A percentile compares a stretch with the other conserved stretches of the same genome.
These are phyloP conservation scores for Amyloporia xantha DNA, from an alignment of 768 basidiomycete species.

Conservation along the genomic window DNA sequence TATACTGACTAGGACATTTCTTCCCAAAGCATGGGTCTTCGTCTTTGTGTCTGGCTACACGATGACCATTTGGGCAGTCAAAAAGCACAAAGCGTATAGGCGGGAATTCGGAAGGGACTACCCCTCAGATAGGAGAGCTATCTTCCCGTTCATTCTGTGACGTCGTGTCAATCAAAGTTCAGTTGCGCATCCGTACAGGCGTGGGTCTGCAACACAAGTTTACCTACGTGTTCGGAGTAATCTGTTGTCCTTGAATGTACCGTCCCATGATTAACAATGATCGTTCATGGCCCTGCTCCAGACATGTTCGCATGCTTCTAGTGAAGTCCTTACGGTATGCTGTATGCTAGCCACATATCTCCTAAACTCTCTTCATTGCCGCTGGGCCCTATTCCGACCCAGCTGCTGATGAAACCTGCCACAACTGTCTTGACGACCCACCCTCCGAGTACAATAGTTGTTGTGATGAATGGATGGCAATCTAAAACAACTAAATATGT, in stretches of 20 bases:
- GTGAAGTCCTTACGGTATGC: constrained; percentile 47
- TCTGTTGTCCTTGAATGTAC: not conserved
- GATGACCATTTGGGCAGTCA: constrained; percentile 84
- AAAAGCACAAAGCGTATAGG: constrained; percentile 87
- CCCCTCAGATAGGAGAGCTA: constrained; percentile 64
- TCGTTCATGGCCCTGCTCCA: no score
- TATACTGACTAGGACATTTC: not conserved
- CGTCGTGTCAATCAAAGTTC: not conserved
- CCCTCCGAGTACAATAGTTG: constrained; percentile 64
- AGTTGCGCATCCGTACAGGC: not conserved
- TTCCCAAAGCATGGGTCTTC: constrained; percentile 53
- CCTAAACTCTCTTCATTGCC: constrained; percentile 41
- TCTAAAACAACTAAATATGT: constrained; percentile 66
- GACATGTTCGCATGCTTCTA: no score
- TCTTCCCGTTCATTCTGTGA: constrained; percentile 69
- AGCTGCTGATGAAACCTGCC: constrained; percentile 53
- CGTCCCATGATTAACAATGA: no score
- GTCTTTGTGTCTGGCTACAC: constrained; percentile 49
- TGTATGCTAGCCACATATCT: constrained; percentile 78
- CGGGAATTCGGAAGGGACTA: constrained; percentile 91
- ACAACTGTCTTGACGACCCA: constrained; percentile 67
- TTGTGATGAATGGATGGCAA: constrained; percentile 67
- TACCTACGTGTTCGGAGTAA: not conserved
- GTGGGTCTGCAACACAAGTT: not conserved
- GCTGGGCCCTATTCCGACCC: constrained; percentile 42